These are phyloP conservation scores for Myxozyma monticola DNA, from an alignment of 805 yeast genomes.

Conservation along the genomic window DNA sequence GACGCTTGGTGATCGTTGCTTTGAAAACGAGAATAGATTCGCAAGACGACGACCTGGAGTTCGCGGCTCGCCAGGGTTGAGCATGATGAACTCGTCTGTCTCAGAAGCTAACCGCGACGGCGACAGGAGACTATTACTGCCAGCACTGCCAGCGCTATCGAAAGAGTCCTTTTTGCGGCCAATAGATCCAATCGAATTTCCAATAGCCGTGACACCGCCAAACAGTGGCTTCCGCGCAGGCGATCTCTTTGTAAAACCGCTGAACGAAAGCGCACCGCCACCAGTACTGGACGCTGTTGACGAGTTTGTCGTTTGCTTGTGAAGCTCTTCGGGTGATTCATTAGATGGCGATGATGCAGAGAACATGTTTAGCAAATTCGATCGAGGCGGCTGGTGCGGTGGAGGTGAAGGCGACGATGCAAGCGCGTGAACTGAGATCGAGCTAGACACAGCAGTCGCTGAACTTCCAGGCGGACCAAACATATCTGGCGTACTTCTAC, in stretches of 20 bases:
- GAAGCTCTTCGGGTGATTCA: no score
- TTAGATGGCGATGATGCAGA: no score
- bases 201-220: slow-evolving; percentile 20
- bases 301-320: slow-evolving; percentile 5
- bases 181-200: slow-evolving; percentile 14
- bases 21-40: slow-evolving; percentile 20
- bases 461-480: no score
- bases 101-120: slow-evolving; percentile 8
- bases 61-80: slow-evolving; percentile 17
- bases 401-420: no score
- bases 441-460: no score
- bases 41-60: slow-evolving; percentile 22
- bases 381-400: no score
- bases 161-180: slow-evolving; percentile 23
- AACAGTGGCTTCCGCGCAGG: slow-evolving; percentile 16
- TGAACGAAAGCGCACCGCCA: not conserved
- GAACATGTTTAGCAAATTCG: no score
- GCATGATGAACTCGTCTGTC: slow-evolving; percentile 16
- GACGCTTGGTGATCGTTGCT: slow-evolving; percentile 1
- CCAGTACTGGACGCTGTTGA: slow-evolving; percentile 10
- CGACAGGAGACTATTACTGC: not conserved
- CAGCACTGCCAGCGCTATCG: slow-evolving; percentile 1
- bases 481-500: no score
- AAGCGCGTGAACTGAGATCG: no score
- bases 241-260: slow-evolving; percentile 15